These are phyloP conservation scores for Pachysandra terminalis DNA, from an alignment of 164 flowering plant species.

Conservation along the genomic window DNA sequence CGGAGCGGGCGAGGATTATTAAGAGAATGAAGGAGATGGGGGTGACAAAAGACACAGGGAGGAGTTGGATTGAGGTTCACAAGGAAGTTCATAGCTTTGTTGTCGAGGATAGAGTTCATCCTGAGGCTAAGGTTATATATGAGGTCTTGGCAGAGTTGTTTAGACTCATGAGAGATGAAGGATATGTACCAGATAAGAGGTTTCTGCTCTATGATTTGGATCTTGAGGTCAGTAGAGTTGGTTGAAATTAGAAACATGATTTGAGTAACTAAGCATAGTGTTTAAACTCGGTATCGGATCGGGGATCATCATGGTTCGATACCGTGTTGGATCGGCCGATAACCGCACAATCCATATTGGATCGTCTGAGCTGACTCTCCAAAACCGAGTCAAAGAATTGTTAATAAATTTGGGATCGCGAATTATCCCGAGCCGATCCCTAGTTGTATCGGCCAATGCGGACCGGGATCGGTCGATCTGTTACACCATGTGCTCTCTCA, in stretches of 20 bases:
- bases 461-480: no score
- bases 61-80: conserved; percentile 84
- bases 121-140: conserved; percentile 43
- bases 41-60: conserved; percentile 63
- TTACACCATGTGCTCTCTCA: no score
- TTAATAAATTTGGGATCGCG: no score
- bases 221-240: background rate
- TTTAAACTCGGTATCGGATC: no score
- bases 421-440: no score
- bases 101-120: conserved; percentile 61
- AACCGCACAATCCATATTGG: no score
- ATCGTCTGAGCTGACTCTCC: no score
- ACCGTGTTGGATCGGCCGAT: no score
- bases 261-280: no score
- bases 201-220: conserved; percentile 21
- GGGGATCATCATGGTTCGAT: no score
- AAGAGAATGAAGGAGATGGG: conserved; percentile 77
- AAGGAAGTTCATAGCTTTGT: conserved; percentile 67
- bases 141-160: conserved; percentile 39
- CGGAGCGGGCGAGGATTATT: conserved; percentile 58
- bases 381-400: no score
- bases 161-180: conserved; percentile 60
- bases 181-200: conserved; percentile 48
- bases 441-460: no score
- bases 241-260: background rate